Conservation (phyloP, 1,139 yeast species). For the Yamadazyma taylorii region DNA sequence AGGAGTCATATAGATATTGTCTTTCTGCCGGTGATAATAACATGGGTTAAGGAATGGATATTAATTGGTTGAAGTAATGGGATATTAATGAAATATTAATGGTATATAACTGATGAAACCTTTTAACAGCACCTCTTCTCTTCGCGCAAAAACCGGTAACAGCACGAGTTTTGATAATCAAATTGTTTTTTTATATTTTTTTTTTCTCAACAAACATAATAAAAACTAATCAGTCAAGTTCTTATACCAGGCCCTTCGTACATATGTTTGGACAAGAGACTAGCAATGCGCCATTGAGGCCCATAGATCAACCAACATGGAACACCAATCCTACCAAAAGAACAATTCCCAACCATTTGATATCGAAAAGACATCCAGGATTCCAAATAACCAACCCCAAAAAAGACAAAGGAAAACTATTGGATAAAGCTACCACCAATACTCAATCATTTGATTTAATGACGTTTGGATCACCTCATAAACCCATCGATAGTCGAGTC, state of each 20-base stretch:
- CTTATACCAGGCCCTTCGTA: too few species aligned
- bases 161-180: not conserved
- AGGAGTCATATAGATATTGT: constrained; percentile 73
- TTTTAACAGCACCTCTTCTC: not conserved
- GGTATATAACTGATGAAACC: not conserved
- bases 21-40: constrained; percentile 84
- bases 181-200: too few species aligned
- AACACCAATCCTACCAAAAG: constrained; percentile 52
- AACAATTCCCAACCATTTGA: constrained; percentile 56
- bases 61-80: too few species aligned
- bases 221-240: not conserved
- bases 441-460: constrained; percentile 31
- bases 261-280: constrained; percentile 1
- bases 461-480: constrained; percentile 40
- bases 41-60: too few species aligned
- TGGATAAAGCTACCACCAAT: not conserved
- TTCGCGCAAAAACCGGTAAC: not conserved
- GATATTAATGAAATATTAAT: too few species aligned
- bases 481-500: constrained; percentile 14
- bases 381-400: constrained; percentile 36
- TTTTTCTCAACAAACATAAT: not conserved
- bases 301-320: constrained; percentile 45
- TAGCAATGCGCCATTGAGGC: not conserved
- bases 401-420: constrained; percentile 8
- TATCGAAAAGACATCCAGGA: constrained; percentile 44